phyloP scores from a whole-genome alignment of 192 early-diverging fungal species.

The Mortierella hygrophila region DNA sequence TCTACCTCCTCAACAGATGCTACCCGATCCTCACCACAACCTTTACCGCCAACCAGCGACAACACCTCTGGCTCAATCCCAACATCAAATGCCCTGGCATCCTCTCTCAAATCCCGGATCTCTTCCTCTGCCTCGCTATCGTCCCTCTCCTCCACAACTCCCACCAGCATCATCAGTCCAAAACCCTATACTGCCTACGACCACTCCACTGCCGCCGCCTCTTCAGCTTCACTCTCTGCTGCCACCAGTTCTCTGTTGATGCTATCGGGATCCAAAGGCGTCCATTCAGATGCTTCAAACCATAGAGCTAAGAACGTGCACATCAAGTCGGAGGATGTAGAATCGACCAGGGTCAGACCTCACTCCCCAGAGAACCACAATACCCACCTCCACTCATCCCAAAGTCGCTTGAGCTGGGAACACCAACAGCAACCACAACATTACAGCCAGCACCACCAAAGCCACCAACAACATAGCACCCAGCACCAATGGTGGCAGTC shows the following conservation, averaged over 20 bases:
- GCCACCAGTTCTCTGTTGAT: conserved; percentile 38
- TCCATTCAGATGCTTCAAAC: background rate
- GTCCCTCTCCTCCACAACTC: conserved; percentile 29
- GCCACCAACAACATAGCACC: background rate
- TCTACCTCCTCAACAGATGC: background rate
- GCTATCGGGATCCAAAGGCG: conserved; percentile 32
- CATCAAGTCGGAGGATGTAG: conserved; percentile 33
- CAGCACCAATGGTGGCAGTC: conserved; percentile 1
- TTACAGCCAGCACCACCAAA: background rate
- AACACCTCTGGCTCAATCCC: conserved; percentile 16
- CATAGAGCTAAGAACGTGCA: background rate
- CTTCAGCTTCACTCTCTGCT: conserved; percentile 26
- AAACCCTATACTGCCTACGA: conserved; percentile 11
- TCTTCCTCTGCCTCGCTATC: conserved; percentile 27
- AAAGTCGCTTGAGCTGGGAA: background rate
- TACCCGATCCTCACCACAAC: background rate
- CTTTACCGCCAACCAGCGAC: conserved; percentile 6
- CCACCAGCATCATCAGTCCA: conserved; percentile 18
- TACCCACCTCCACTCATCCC: background rate
- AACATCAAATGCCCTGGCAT: conserved; percentile 25
- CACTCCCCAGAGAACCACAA: conserved; percentile 12
- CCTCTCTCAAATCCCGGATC: conserved; percentile 23
- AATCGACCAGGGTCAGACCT: background rate
- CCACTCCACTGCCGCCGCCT: background rate
- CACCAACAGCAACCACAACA: background rate